Base-by-base conservation (phyloP, 1,284 basidiomycete species). In the Cutaneotrichosporon daszewskae region DNA sequence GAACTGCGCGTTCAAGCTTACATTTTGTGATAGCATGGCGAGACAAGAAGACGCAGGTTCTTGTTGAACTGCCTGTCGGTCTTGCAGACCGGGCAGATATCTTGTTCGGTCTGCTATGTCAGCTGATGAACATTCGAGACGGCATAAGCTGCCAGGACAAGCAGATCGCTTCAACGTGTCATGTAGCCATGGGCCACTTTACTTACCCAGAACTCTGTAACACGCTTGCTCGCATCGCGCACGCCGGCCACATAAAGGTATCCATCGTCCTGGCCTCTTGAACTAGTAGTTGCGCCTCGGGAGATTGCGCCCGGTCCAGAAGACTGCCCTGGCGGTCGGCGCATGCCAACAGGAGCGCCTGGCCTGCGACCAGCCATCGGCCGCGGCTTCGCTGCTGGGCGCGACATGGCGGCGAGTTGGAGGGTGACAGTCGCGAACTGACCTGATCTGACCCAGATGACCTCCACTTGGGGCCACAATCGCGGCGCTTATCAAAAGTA, bases 11-110 rank as follows among this genome's bases (percentile, higher is more conserved):
- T 14, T 6, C 14, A 10, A 23, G 57, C 78, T 48, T 55, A 89
- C 92, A 97, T 94, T 77, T 96, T 96, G 74, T 99, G 95, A 72
- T 97, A 99, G 70, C 95, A 99, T 23, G 87, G 80, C 62, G 90
- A 92, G 51, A 99, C 92, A 45, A 98, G 78, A 35, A 99, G 76
- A 32, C 94, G 82, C 20, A 99, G 76, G 60, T 91, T 90, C 13
- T 91, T 90, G 62, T 97, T 96, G 51, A 97, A 76, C 67, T 95
- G 97, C 45, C 95, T 76, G 66, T 98, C 95, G 27, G 89, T 94
- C 71, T 91, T 90, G 77, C 95, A 98, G 8, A 96, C 84, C 1
- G 95, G 94, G 74, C 95, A 99, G 64, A 89, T 83, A 71, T 99
- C 95, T 45, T 88, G 83, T 76, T 87, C 86, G 26, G 85, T 85